These are phyloP conservation scores for Talaromyces sp. DNA, from an alignment of 2,329 filamentous ascomycete genomes.

Conservation along the genomic window DNA sequence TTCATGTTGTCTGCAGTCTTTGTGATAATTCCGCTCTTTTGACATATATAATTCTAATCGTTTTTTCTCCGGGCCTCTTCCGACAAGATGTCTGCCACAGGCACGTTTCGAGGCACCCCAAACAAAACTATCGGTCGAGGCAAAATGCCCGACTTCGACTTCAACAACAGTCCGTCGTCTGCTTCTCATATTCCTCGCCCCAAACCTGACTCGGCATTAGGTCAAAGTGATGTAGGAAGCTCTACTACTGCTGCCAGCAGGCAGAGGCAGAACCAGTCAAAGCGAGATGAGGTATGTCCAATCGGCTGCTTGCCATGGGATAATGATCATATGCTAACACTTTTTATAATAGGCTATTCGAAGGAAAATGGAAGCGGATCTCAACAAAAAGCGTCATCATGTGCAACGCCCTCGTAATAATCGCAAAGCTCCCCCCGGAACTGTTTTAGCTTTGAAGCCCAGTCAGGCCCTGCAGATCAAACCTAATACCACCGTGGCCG, in stretches of 20 bases:
- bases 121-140: conserved; percentile 52
- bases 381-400: conserved; percentile 92
- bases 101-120: conserved; percentile 58
- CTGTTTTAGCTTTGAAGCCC: conserved; percentile 90
- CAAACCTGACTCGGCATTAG: conserved; percentile 48
- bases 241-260: conserved; percentile 81
- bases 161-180: conserved; percentile 42
- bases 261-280: conserved; percentile 90
- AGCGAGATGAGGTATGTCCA: conserved; percentile 83
- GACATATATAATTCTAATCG: conserved; percentile 10
- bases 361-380: conserved; percentile 91
- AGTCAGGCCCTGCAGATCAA: conserved; percentile 97
- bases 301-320: neutral
- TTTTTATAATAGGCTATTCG: conserved; percentile 74
- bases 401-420: conserved; percentile 74
- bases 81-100: conserved; percentile 53
- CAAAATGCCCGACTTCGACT: conserved; percentile 50
- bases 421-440: conserved; percentile 91
- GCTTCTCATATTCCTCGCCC: conserved; percentile 59
- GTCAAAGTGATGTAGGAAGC: conserved; percentile 51
- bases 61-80: conserved; percentile 17
- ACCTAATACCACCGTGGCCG: conserved; percentile 85
- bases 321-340: neutral
- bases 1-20: neutral
- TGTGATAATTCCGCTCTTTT: neutral